A percentile compares a stretch with the other conserved stretches of the same genome.
phyloP scores from a whole-genome alignment of 176 grass and related monocot genomes.

The Aegilops umbellulata region DNA sequence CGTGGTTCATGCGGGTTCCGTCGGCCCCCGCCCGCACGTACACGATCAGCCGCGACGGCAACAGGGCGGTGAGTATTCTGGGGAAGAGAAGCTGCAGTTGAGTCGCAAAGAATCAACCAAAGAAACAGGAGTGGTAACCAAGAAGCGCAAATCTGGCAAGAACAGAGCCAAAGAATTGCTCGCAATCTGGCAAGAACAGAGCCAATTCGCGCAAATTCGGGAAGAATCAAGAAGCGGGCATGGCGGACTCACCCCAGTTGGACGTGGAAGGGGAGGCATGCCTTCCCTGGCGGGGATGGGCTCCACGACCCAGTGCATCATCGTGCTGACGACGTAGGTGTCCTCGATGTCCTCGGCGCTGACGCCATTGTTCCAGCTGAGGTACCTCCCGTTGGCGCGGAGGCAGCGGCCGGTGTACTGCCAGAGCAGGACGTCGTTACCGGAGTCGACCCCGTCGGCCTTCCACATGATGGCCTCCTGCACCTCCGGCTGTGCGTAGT shows the following conservation, averaged over 20 bases:
- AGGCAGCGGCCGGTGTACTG: neutral
- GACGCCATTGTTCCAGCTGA: neutral
- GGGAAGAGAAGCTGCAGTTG: neutral
- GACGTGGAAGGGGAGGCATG: neutral
- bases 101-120: neutral
- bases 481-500: neutral
- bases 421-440: neutral
- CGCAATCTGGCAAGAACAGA: too few species aligned
- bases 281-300: neutral
- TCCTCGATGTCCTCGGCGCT: neutral
- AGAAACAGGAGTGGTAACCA: neutral
- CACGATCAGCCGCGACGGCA: neutral
- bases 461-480: neutral
- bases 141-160: too few species aligned
- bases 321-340: neutral
- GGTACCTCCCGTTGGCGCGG: constrained; percentile 6
- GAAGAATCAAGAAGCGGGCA: neutral
- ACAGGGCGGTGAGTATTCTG: too few species aligned
- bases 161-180: too few species aligned
- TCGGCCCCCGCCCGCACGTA: neutral
- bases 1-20: too few species aligned
- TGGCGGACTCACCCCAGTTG: neutral
- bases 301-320: constrained; percentile 16
- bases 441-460: neutral
- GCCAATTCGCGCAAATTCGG: neutral